phyloP scores from a whole-genome alignment of 805 yeast species.

The Wickerhamiella azyma region DNA sequence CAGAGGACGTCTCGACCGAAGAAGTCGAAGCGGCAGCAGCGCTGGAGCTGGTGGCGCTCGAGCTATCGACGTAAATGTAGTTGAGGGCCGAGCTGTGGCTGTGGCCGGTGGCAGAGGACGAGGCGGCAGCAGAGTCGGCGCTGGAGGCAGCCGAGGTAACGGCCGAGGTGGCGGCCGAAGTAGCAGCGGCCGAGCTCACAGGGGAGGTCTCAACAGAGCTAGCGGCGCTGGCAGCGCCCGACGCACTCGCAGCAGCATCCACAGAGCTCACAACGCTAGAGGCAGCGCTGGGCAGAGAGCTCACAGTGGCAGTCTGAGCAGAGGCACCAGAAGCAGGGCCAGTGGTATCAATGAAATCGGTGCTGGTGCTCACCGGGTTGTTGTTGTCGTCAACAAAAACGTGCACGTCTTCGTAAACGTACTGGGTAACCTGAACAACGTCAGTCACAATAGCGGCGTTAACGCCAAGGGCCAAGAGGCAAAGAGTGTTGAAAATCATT shows the following conservation, averaged over 20 bases:
- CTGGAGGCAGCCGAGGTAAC: slow-evolving; percentile 8
- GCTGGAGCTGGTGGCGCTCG: slow-evolving; percentile 5
- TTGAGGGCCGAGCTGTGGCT: slow-evolving; percentile 6
- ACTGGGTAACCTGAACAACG: slow-evolving; percentile 15
- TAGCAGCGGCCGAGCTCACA: background rate
- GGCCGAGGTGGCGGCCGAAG: slow-evolving; percentile 6
- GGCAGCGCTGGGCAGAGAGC: background rate
- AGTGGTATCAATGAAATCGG: slow-evolving; percentile 6
- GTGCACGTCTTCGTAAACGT: slow-evolving; percentile 16
- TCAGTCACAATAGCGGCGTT: slow-evolving; percentile 19
- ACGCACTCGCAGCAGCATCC: slow-evolving; percentile 8
- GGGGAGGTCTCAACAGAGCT: background rate
- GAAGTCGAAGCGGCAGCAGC: slow-evolving; percentile 3
- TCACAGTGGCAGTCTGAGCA: slow-evolving; percentile 1
- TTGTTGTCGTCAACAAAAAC: slow-evolving; percentile 18
- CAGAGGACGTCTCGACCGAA: background rate
- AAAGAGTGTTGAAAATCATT: slow-evolving; percentile 6
- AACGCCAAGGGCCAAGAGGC: slow-evolving; percentile 8
- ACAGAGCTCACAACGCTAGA: slow-evolving; percentile 4
- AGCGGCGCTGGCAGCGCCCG: slow-evolving; percentile 7
- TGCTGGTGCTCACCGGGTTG: slow-evolving; percentile 16
- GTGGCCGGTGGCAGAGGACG: slow-evolving; percentile 2
- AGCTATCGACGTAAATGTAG: background rate
- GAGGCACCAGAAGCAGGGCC: slow-evolving; percentile 8
- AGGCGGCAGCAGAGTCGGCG: slow-evolving; percentile 2